Conservation (phyloP, 495 filamentous ascomycete species). For the Sordaria brevicollis region DNA sequence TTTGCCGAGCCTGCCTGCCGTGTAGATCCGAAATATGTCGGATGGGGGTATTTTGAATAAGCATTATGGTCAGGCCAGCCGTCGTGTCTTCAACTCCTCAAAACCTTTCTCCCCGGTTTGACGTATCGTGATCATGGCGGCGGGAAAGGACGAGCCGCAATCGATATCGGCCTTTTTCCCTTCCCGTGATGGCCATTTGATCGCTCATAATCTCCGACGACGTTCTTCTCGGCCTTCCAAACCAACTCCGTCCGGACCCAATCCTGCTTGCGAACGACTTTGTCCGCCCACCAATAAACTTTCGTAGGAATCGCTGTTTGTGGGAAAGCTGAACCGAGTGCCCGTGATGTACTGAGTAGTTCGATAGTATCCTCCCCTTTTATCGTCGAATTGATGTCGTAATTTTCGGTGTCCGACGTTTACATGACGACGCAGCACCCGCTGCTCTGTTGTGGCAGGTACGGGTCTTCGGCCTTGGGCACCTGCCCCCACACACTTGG, state of each 20-base stretch:
- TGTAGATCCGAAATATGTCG: constrained; percentile 21
- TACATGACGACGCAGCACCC: constrained; percentile 95
- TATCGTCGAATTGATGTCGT: not conserved
- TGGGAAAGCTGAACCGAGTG: not conserved
- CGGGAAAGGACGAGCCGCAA: not conserved
- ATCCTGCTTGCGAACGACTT: not conserved
- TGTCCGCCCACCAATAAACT: not conserved
- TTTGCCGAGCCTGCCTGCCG: constrained; percentile 13
- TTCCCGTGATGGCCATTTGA: not conserved
- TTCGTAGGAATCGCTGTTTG: not conserved
- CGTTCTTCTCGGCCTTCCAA: not conserved
- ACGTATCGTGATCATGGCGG: not conserved
- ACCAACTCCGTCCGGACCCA: not conserved
- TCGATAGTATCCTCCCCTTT: not conserved
- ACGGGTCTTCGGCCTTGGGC: constrained; percentile 89
- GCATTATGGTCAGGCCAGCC: constrained; percentile 36
- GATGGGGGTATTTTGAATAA: constrained; percentile 29
- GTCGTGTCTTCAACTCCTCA: constrained; percentile 11
- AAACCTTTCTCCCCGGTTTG: not conserved
- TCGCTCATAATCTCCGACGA: not conserved
- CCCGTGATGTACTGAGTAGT: not conserved
- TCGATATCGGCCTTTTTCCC: not conserved
- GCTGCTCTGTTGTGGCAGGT: constrained; percentile 81
- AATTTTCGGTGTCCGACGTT: not conserved
- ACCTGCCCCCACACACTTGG: constrained; percentile 92